phyloP scores from a whole-genome alignment of 768 basidiomycete species.

The Cyclocybe cylindracea region DNA sequence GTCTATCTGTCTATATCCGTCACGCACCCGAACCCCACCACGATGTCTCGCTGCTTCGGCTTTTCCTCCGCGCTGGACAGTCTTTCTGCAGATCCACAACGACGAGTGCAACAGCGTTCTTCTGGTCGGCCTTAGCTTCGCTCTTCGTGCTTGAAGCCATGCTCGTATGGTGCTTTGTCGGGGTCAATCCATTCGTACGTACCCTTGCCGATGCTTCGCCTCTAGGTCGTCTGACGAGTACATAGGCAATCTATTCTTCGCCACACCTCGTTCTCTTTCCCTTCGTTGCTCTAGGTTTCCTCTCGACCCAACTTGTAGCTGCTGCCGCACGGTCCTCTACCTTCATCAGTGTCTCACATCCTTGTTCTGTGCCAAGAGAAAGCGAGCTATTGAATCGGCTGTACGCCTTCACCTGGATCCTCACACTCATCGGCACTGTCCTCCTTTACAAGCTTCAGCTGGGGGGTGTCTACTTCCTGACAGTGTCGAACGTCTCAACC shows the following conservation, averaged over 20 bases:
- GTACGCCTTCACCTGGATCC: constrained; percentile 57
- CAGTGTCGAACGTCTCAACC: constrained; percentile 37
- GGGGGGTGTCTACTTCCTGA: constrained; percentile 59
- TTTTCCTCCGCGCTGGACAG: too few species aligned
- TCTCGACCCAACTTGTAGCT: constrained; percentile 39
- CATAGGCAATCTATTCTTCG: constrained; percentile 32
- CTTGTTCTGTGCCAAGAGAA: constrained; percentile 40
- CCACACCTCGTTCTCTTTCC: constrained; percentile 51
- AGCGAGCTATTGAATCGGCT: constrained; percentile 49
- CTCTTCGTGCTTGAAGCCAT: constrained; percentile 41
- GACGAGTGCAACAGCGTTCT: constrained; percentile 27
- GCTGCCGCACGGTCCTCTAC: constrained; percentile 24
- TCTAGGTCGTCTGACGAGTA: background rate
- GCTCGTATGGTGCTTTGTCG: constrained; percentile 45
- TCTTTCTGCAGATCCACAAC: background rate
- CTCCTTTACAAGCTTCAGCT: constrained; percentile 39
- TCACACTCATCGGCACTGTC: constrained; percentile 52
- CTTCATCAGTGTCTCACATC: background rate
- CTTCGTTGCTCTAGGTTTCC: constrained; percentile 44
- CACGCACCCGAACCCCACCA: background rate
- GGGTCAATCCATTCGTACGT: constrained; percentile 40
- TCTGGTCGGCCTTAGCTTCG: constrained; percentile 54
- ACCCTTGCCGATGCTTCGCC: background rate
- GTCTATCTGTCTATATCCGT: constrained; percentile 28
- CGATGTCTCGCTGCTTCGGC: background rate